Evolutionary conservation across 768 basidiomycete genomes (phyloP), one percentile per base, ranked within the genome.

Genomic region (Tylopilus intermedius): DNA sequence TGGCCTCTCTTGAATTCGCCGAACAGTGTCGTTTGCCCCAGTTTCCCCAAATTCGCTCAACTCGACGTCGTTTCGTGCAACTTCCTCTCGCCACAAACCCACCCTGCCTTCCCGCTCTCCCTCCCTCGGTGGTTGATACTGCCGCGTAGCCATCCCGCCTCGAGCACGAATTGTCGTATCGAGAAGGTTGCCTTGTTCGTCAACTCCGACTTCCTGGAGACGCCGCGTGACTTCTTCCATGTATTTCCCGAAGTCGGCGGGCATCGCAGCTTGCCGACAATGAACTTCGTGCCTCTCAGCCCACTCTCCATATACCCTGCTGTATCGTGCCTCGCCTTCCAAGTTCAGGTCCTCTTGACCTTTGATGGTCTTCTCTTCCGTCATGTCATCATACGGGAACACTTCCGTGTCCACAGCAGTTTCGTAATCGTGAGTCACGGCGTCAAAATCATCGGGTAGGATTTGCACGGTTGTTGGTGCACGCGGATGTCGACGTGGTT

Each of bases 71-170:
- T 76, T 72, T 48, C 71, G 65, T 4, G 76, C 75, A 0, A 79
- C 77, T 41, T 78, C 76, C 59, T 82, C 78, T 32, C 80, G 69
- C 82, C 82, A 84, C 8, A 73, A 74, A 22, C 72, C 76, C 49
- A 84, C 76, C 44, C 78, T 79, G 5, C 57, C 57, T 22, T 52
- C 64, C 14, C 47, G 55, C 18, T 38, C 62, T 10, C 47, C 51
- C 51, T 57, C 53, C 65, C 57, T 50, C 57, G 30, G 53, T 2
- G 51, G 37, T 24, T 53, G 54, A 26, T 55, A 24, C 32, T 47
- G 50, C 27, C 37, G 53, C 42, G 55, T 8, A 8, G 44, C 24
- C 2, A 30, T 14, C n/a, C 27, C 46, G 15, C 45, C 56, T 8
- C 53, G 60, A 6, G 56, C 50, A 18, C 50, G 57, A n/a, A 60